A percentile compares a stretch with the other conserved stretches of the same genome.
Evolutionary conservation across 2,329 filamentous ascomycete genomes (phyloP).

Genomic region (Cercospora zeina): DNA sequence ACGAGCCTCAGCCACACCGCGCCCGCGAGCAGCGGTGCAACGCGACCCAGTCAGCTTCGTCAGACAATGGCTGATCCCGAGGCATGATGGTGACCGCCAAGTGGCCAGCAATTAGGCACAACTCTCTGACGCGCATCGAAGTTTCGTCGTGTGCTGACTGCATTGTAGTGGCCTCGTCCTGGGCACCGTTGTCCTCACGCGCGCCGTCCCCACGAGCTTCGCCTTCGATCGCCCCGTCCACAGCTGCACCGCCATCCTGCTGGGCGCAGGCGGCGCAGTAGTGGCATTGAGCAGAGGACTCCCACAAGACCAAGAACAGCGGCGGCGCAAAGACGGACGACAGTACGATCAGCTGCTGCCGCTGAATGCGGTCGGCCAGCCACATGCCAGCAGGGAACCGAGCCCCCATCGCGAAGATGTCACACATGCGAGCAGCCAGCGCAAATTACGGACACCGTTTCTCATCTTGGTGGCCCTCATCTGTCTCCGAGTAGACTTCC

Average conservation of each 20-base stretch:
- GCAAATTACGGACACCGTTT: slow-evolving; percentile 35
- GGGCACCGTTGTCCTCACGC: slow-evolving; percentile 33
- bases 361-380: slow-evolving; percentile 34
- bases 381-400: slow-evolving; percentile 29
- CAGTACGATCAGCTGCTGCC: slow-evolving; percentile 38
- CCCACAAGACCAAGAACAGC: slow-evolving; percentile 17
- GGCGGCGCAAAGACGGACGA: slow-evolving; percentile 27
- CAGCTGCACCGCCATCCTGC: slow-evolving; percentile 46
- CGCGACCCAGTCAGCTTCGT: neutral
- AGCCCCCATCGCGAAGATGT: slow-evolving; percentile 30
- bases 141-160: neutral
- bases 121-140: neutral
- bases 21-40: neutral
- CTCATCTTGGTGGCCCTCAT: slow-evolving; percentile 37
- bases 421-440: slow-evolving; percentile 32
- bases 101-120: slow-evolving; percentile 26
- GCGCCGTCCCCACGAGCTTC: slow-evolving; percentile 34
- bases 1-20: slow-evolving; percentile 2
- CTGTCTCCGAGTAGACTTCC: slow-evolving; percentile 42
- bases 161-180: slow-evolving; percentile 36
- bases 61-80: slow-evolving; percentile 14
- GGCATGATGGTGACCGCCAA: slow-evolving; percentile 23
- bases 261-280: slow-evolving; percentile 44
- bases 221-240: slow-evolving; percentile 50
- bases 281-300: slow-evolving; percentile 43